Conservation (phyloP, 2,329 filamentous ascomycete genomes). For the Cladosporium sp. region DNA sequence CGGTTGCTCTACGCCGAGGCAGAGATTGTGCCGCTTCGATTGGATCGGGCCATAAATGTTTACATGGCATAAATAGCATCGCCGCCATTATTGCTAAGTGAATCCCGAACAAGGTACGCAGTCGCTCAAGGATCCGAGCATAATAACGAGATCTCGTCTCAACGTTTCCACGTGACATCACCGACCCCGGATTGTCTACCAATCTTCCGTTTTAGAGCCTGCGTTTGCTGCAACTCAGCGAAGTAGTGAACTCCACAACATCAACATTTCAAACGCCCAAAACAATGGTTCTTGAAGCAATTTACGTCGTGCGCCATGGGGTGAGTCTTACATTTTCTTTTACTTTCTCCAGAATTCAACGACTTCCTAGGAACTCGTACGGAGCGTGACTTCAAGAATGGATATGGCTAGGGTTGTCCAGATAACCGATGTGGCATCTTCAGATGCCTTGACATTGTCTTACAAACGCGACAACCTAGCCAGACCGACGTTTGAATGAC, state of each 20-base stretch:
- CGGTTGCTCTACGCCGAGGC: too few relatives aligned
- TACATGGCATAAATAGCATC: too few relatives aligned
- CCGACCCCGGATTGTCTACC: slow-evolving; percentile 5
- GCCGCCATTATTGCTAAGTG: too few relatives aligned
- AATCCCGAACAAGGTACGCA: too few relatives aligned
- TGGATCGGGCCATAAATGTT: too few relatives aligned
- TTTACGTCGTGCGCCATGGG: slow-evolving; percentile 49
- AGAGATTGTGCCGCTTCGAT: too few relatives aligned
- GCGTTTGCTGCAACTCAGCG: neutral
- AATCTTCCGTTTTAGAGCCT: neutral
- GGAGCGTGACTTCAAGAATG: neutral
- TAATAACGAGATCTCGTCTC: slow-evolving; percentile 2
- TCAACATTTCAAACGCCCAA: neutral
- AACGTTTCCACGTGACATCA: slow-evolving; percentile 11
- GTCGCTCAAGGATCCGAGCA: neutral
- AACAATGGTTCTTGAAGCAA: slow-evolving; percentile 41
- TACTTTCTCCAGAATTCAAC: neutral
- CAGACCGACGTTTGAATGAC: too few relatives aligned
- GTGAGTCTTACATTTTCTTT: slow-evolving; percentile 40
- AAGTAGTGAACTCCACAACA: neutral
- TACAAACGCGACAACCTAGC: too few relatives aligned
- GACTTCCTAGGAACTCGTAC: neutral
- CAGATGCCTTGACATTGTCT: too few relatives aligned
- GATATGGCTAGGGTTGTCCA: neutral
- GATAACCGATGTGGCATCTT: neutral